Percentiles rank a stretch among this genome's conserved stretches.
Conservation (phyloP, 1,139 yeast species). For the Groenewaldozyma sp. region DNA sequence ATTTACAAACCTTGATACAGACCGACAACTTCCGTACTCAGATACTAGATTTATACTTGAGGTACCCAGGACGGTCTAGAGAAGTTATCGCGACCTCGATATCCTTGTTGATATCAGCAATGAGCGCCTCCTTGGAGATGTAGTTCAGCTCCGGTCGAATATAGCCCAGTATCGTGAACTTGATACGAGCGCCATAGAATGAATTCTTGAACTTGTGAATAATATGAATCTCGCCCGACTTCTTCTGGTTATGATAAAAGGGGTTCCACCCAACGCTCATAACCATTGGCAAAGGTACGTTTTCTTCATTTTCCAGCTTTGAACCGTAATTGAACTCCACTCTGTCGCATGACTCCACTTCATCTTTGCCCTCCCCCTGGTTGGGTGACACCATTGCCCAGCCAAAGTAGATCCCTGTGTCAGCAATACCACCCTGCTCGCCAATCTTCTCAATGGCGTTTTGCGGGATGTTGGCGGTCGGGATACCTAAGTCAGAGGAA, state of each 20-base stretch:
- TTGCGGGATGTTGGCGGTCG: slow-evolving; percentile 86
- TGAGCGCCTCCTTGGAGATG: slow-evolving; percentile 76
- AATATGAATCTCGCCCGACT: slow-evolving; percentile 64
- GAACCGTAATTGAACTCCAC: slow-evolving; percentile 55
- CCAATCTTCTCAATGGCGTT: slow-evolving; percentile 40
- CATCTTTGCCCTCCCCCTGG: no score
- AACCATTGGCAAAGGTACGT: slow-evolving; percentile 66
- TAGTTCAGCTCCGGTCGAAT: slow-evolving; percentile 87
- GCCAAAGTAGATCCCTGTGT: slow-evolving; percentile 89
- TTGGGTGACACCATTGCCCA: slow-evolving; percentile 42
- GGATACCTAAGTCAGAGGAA: slow-evolving; percentile 84
- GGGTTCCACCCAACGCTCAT: slow-evolving; percentile 98
- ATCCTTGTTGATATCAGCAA: slow-evolving; percentile 75
- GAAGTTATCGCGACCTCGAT: slow-evolving; percentile 55
- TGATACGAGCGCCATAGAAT: slow-evolving; percentile 77
- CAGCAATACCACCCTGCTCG: slow-evolving; percentile 36
- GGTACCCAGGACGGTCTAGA: slow-evolving; percentile 34
- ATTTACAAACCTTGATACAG: no score
- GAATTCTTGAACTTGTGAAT: slow-evolving; percentile 57
- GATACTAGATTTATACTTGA: slow-evolving; percentile 13
- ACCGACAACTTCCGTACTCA: no score
- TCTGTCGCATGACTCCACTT: slow-evolving; percentile 1
- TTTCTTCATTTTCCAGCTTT: slow-evolving; percentile 36
- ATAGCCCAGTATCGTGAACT: slow-evolving; percentile 70
- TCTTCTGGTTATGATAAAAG: slow-evolving; percentile 66